Evolutionary conservation across 2,329 filamentous ascomycete species (phyloP), one percentile per base, ranked within the genome.

Genomic region (Colletotrichum camelliae): DNA sequence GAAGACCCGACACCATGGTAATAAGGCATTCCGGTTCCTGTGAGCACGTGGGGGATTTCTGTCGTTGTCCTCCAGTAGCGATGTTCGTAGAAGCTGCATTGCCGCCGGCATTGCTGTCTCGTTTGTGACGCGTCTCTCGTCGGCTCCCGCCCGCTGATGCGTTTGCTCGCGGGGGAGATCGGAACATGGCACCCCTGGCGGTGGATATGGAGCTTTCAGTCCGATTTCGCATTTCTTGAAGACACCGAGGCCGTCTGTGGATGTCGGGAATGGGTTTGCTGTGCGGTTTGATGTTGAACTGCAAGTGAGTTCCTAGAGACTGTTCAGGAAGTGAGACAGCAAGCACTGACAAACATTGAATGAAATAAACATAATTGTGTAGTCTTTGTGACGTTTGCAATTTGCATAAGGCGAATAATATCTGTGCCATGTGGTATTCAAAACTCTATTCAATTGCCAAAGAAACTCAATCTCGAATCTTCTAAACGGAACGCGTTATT

Each of bases 21-120:
- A 61, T 55, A 24, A 70, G 15, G 21, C 6, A n/a, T 35, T 37
- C 6, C 12, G 29, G 33, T 29, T 29, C 24, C 3, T 5, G 18
- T 60, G 35, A 64, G 35, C 72, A 74, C 72, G 72, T 74, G 72
- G 72, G 27, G 7, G n/a, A 24, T 43, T 64, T 60, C 31, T 35
- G 4, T 57, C 67, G 66, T 64, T 57, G 39, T 10, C 43, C 43
- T 48, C 16, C 12, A 29, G 55, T 16, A 48, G 13, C 24, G 10
- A 31, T 58, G 31, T 60, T 27, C 9, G 2, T n/a, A 24, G 16
- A 21, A 61, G 67, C 9, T 48, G 55, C 13, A 24, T 31, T 62
- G 67, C 67, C 55, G 55, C 31, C 67, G 67, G 67, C 55, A 69
- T 48, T 37, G 24, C 2, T 21, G 9, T 9, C n/a, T 21, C 5